phyloP scores from a whole-genome alignment of 1,284 basidiomycete species.

The Bondarzewia mesenterica region DNA sequence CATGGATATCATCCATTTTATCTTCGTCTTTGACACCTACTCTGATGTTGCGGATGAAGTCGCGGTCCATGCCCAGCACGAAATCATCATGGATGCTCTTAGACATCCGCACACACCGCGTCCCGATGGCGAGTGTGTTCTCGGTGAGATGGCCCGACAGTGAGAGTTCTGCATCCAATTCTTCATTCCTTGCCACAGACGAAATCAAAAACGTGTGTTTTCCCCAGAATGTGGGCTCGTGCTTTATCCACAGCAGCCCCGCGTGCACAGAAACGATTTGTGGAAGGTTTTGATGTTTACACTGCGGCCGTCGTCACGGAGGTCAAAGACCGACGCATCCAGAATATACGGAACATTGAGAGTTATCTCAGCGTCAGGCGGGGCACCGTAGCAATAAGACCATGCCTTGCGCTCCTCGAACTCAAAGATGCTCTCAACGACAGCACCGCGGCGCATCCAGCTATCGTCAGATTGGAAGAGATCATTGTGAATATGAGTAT shows the following conservation, averaged over 20 bases:
- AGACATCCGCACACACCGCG: slow-evolving; percentile 17
- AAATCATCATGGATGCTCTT: slow-evolving; percentile 26
- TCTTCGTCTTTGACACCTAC: slow-evolving; percentile 29
- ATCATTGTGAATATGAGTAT: slow-evolving; percentile 32
- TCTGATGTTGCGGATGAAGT: slow-evolving; percentile 22
- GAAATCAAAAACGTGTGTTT: background rate
- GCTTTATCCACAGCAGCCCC: slow-evolving; percentile 25
- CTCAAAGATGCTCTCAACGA: slow-evolving; percentile 32
- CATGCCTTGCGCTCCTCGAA: slow-evolving; percentile 31
- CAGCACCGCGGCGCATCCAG: slow-evolving; percentile 30
- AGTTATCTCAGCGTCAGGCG: slow-evolving; percentile 32
- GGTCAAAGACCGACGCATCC: slow-evolving; percentile 28
- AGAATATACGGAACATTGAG: slow-evolving; percentile 25
- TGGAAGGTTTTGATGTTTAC: slow-evolving; percentile 30
- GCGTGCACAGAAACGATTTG: slow-evolving; percentile 28
- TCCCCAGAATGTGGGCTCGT: slow-evolving; percentile 29
- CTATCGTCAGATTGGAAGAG: slow-evolving; percentile 25
- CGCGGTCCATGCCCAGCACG: slow-evolving; percentile 13
- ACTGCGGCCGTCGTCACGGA: slow-evolving; percentile 32
- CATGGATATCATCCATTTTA: slow-evolving; percentile 26
- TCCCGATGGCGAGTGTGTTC: slow-evolving; percentile 17
- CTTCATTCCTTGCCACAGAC: background rate
- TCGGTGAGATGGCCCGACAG: slow-evolving; percentile 19
- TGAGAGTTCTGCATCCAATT: slow-evolving; percentile 13
- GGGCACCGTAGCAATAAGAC: slow-evolving; percentile 33